A percentile compares a stretch with the other conserved stretches of the same genome.
Evolutionary conservation across 2,329 filamentous ascomycete genomes (phyloP).

Genomic region (Xylariaceae sp.): DNA sequence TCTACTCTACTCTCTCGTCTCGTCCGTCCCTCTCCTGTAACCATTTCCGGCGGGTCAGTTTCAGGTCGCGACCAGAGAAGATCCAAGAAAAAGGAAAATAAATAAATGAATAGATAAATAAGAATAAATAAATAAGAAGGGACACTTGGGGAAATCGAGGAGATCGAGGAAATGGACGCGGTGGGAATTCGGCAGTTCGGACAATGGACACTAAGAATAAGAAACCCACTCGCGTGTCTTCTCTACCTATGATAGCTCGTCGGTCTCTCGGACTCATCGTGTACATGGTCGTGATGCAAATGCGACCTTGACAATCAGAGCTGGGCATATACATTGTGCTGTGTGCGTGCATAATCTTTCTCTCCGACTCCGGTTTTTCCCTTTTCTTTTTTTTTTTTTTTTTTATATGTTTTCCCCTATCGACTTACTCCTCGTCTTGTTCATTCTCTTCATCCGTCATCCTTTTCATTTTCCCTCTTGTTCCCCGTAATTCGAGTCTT

Average conservation of each 20-base stretch:
- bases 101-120: slow-evolving; percentile 9
- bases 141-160: neutral
- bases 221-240: neutral
- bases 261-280: too few species aligned
- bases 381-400: too few species aligned
- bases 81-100: slow-evolving; percentile 1
- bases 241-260: neutral
- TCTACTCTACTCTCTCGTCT: too few species aligned
- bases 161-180: neutral
- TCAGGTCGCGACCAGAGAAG: slow-evolving; percentile 2
- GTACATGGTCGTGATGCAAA: neutral
- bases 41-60: too few species aligned
- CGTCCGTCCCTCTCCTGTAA: too few species aligned
- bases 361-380: too few species aligned
- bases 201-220: neutral
- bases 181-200: neutral
- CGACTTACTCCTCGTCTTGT: too few species aligned
- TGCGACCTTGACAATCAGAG: neutral
- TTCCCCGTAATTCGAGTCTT: neutral
- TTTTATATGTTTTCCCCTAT: too few species aligned
- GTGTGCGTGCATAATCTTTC: too few species aligned
- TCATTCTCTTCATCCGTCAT: neutral
- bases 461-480: neutral
- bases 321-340: neutral
- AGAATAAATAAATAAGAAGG: neutral